phyloP scores from a whole-genome alignment of 169 alveolate species.

The Miamiensis avidus region DNA sequence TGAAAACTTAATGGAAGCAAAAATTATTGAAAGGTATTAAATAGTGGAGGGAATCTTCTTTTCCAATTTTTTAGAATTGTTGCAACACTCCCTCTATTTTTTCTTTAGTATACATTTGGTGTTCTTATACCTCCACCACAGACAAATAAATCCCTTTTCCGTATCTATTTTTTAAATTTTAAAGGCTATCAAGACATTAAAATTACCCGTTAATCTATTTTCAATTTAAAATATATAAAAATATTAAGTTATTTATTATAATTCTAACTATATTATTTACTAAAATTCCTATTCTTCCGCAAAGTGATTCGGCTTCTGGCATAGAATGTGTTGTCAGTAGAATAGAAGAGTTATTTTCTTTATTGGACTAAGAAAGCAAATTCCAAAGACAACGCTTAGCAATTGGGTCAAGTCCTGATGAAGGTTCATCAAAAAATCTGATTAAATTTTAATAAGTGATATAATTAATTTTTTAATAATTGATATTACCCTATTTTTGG shows the following conservation, averaged over 20 bases:
- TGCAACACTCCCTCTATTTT: neutral
- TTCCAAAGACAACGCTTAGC: constrained; percentile 77
- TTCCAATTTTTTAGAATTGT: neutral
- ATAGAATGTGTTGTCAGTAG: constrained; percentile 78
- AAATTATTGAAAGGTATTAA: neutral
- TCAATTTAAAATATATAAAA: no score
- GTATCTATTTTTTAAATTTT: constrained; percentile 60
- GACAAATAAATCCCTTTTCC: constrained; percentile 65
- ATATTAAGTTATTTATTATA: no score
- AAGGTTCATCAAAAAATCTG: constrained; percentile 75
- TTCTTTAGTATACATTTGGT: neutral
- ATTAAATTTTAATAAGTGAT: no score
- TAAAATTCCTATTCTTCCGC: constrained; percentile 77
- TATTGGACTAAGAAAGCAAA: constrained; percentile 43
- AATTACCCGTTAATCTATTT: constrained; percentile 69
- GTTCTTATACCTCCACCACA: neutral
- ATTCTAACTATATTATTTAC: constrained; percentile 84
- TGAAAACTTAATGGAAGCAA: neutral
- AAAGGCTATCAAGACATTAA: constrained; percentile 61
- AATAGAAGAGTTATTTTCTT: constrained; percentile 44
- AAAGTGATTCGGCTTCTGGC: constrained; percentile 80
- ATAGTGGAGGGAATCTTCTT: no score
- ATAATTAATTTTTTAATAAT: no score
- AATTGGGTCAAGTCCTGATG: constrained; percentile 81
- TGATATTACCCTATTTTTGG: constrained; percentile 37